Base-by-base conservation (phyloP, 2,329 filamentous ascomycete genomes). In the Aureobasidium sp. region DNA sequence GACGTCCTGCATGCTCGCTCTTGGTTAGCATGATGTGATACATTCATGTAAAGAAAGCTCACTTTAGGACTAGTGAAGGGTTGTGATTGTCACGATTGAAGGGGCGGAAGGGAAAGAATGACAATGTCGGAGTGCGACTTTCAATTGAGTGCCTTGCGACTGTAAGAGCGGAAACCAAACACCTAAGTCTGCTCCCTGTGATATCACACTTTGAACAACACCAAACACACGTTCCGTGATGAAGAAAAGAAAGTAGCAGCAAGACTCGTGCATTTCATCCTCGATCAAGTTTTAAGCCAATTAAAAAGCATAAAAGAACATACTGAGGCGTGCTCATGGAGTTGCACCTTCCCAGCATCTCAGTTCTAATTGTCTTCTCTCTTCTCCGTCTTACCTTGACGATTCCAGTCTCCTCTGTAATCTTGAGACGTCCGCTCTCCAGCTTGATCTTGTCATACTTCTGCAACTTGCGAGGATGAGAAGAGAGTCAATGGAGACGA, bases 101-200 rank as follows among this genome's bases (percentile, higher is more conserved):
- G 5, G 41, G 6, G 24, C 3, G 8, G 10, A 27, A 27, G 20
- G 12, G n/a, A 15, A 24, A 27, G 43, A 3, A 26, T 6, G 4
- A 3, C 6, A 24, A 4, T 8, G 7, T 37, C 34, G 2, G 1
- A 27, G 24, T 27, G 24, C 12, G 2, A 7, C 4, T 27, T 27
- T 1, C 2, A 3, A 27, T 2, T 1, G 24, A 15, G 2, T 3
- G 1, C 15, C 5, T 27, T 27, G 43, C 24, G 12, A 1, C 0
- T 27, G 12, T 27, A 12, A 46, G 12, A 29, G 44, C n/a, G 26
- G n/a, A 9, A 29, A 13, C 8, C 12, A 13, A 8, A 6, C 9
- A 8, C 15, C 5, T 29, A 17, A 47, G 26, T n/a, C n/a, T n/a
- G 12, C 17, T 29, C 27, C 6, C 15, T 47, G 26, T 8, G 7